These are phyloP conservation scores for Purpureocillium takamizusanense DNA, from an alignment of 2,329 filamentous ascomycete genomes.

Conservation along the genomic window DNA sequence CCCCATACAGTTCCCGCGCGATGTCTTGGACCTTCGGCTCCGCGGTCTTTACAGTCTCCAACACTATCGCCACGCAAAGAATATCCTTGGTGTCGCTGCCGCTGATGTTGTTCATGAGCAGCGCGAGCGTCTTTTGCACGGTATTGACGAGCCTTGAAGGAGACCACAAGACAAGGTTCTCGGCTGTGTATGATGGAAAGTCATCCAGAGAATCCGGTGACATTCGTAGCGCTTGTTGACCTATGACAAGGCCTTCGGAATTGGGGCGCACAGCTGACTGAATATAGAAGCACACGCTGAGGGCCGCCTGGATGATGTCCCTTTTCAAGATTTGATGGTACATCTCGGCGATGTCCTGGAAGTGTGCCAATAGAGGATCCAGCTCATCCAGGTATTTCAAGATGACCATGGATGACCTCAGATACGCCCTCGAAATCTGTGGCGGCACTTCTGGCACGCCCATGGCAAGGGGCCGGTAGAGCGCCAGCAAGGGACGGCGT, in stretches of 20 bases:
- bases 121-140: conserved; percentile 38
- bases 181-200: conserved; percentile 21
- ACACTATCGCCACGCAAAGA: conserved; percentile 36
- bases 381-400: conserved; percentile 46
- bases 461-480: conserved; percentile 47
- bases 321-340: conserved; percentile 43
- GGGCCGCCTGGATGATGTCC: conserved; percentile 45
- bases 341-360: conserved; percentile 39
- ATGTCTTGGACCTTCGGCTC: conserved; percentile 34
- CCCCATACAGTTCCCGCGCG: conserved; percentile 27
- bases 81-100: conserved; percentile 43
- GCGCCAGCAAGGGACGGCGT: conserved; percentile 39
- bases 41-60: conserved; percentile 32
- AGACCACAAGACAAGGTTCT: conserved; percentile 32
- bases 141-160: conserved; percentile 28
- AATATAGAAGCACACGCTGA: conserved; percentile 48
- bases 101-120: conserved; percentile 34
- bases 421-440: conserved; percentile 42
- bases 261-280: conserved; percentile 20
- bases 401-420: conserved; percentile 47
- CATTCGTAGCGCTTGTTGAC: conserved; percentile 21
- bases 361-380: conserved; percentile 36
- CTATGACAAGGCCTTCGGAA: conserved; percentile 17
- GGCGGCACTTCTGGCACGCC: conserved; percentile 39
- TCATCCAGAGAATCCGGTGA: conserved; percentile 25